A percentile compares a stretch with the other conserved stretches of the same genome.
phyloP scores from a whole-genome alignment of 768 basidiomycete species.

The Serendipita vermifera region DNA sequence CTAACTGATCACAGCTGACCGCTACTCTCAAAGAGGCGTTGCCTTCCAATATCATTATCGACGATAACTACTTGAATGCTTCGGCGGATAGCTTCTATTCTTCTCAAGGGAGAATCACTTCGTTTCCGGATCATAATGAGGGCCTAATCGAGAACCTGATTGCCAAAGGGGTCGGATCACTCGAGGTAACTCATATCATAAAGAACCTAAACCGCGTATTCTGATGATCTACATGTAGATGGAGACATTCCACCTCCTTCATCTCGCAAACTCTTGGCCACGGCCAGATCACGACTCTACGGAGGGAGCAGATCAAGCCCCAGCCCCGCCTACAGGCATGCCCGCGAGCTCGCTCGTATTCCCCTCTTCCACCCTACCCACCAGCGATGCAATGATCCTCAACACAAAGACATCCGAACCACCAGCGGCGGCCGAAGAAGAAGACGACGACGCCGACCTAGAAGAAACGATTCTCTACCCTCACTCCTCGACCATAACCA shows the following conservation, averaged over 20 bases:
- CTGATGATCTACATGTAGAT: slow-evolving; percentile 37
- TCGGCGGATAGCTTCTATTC: slow-evolving; percentile 82
- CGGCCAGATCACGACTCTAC: slow-evolving; percentile 16
- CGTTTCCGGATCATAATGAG: slow-evolving; percentile 62
- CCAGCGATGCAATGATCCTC: slow-evolving; percentile 5
- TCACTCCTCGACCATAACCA: slow-evolving; percentile 17
- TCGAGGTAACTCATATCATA: slow-evolving; percentile 41
- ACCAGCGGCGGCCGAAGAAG: too few species aligned
- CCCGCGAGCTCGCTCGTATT: slow-evolving; percentile 31
- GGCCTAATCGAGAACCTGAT: slow-evolving; percentile 46
- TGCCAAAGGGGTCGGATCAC: slow-evolving; percentile 43
- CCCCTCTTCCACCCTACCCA: slow-evolving; percentile 21
- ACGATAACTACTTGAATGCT: slow-evolving; percentile 46
- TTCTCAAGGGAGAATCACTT: slow-evolving; percentile 71
- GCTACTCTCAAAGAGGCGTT: slow-evolving; percentile 19
- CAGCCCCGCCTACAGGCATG: slow-evolving; percentile 34
- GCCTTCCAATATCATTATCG: slow-evolving; percentile 30
- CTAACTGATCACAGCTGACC: slow-evolving; percentile 9
- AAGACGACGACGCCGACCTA: too few species aligned
- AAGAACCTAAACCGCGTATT: background rate
- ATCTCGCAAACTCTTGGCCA: slow-evolving; percentile 62
- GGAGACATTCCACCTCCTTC: slow-evolving; percentile 74
- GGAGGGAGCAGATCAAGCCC: slow-evolving; percentile 11
- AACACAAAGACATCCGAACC: slow-evolving; percentile 10
- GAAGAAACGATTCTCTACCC: background rate